Evolutionary conservation across 2,329 filamentous ascomycete genomes (phyloP).

Genomic region (Penicillium sp.): DNA sequence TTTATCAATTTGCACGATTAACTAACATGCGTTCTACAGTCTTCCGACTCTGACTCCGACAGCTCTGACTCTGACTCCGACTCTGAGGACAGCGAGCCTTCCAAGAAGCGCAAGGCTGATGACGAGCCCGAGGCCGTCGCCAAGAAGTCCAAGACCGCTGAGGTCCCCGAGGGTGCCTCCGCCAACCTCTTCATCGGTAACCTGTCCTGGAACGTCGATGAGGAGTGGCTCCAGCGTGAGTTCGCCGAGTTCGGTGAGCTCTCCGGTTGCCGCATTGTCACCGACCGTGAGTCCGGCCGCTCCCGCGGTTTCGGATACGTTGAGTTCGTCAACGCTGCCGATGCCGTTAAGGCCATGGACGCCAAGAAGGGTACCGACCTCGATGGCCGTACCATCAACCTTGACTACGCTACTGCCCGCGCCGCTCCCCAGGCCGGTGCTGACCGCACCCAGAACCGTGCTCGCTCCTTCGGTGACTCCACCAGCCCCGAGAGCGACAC

Average conservation of each 20-base stretch:
- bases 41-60: constrained; percentile 28
- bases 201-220: constrained; percentile 87
- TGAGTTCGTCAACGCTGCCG: constrained; percentile 71
- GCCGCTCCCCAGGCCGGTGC: constrained; percentile 46
- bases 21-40: constrained; percentile 16
- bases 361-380: constrained; percentile 74
- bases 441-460: constrained; percentile 59
- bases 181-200: constrained; percentile 84
- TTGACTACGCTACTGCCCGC: constrained; percentile 74
- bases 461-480: constrained; percentile 69
- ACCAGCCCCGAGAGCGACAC: constrained; percentile 80
- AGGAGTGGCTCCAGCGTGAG: constrained; percentile 75
- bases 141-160: constrained; percentile 65
- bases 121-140: constrained; percentile 42
- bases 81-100: constrained; percentile 37
- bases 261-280: constrained; percentile 74
- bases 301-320: constrained; percentile 94
- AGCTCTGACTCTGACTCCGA: constrained; percentile 34
- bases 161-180: constrained; percentile 32
- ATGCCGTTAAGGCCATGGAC: constrained; percentile 70
- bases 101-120: constrained; percentile 54
- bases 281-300: constrained; percentile 75
- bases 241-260: constrained; percentile 80
- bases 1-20: too few relatives aligned
- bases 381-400: constrained; percentile 72